Evolutionary conservation across 225 moss, liverwort and hornwort genomes (phyloP), one percentile per base, ranked within the genome.

Genomic region (Polytrichum formosum): DNA sequence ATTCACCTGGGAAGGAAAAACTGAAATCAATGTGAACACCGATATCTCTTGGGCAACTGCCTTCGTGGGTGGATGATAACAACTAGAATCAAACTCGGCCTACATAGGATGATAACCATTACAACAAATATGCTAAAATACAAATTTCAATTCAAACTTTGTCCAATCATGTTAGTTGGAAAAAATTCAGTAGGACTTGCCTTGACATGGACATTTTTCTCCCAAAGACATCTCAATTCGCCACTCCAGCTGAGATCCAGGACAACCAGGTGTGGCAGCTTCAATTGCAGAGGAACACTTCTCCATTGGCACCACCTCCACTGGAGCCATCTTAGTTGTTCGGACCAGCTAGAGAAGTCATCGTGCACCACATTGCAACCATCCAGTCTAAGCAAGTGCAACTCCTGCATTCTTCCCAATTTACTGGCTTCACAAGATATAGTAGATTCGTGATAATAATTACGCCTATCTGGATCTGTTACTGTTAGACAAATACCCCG

Each of bases 301-400:
- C 5, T 0, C 5, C 53, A 5, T 23, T 61, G 67, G 6, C 6
- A 23, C 30, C 9, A 67, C 30, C 19, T 55, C 72, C 71, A 67
- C 4, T 72, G 54, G 10, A 72, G 19, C 71, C 77, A 76, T 21
- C 65, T 19, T 60, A 71, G 21, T 35, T 65, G 58, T 46, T 53
- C 18, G 33, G 67, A 67, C 67, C 29, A 67, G 2, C 25, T 9
- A 1, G 72, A 77, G 54, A 67, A 68, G 16, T 77, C 62, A 6
- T 68, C 72, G 19, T 19, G 6, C 1, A 56, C 56, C 17, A 72
- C 20, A 26, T 4, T 18, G 54, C 67, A 72, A 26, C 63, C 63
- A 63, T 77, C 62, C 54, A 77, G 23, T 19, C 72, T 25, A 27
- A 77, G 77, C 6, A 77, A 72, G 55, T 72, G 71, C 61, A 72